These are phyloP conservation scores for Larix kaempferi DNA, from an alignment of 75 land plant species.

Conservation along the genomic window DNA sequence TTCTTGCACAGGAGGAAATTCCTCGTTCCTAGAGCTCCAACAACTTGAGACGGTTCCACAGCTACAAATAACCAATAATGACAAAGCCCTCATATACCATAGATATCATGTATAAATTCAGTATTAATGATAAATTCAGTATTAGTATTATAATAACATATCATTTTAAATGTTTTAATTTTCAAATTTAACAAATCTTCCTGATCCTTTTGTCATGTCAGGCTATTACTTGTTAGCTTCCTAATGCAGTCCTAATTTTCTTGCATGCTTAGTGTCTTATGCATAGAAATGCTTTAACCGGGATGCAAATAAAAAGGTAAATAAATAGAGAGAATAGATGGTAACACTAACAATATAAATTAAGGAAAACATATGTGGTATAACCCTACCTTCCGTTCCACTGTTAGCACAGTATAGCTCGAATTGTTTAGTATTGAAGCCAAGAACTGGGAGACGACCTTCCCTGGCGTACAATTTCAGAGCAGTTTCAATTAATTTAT, in stretches of 20 bases:
- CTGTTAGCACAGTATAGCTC: conserved; percentile 49
- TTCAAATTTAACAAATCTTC: no score
- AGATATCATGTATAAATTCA: not conserved
- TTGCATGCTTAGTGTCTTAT: not conserved
- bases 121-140: not conserved
- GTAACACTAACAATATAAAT: not conserved
- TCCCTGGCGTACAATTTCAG: conserved; percentile 64
- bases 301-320: not conserved
- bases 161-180: no score
- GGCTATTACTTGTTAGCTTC: no score
- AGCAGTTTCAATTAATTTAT: conserved; percentile 42
- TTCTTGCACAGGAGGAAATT: conserved; percentile 62
- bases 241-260: no score
- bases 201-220: no score
- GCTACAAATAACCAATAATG: conserved; percentile 18
- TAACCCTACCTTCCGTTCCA: conserved; percentile 44
- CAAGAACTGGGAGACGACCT: conserved; percentile 65
- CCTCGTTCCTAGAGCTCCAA: conserved; percentile 40
- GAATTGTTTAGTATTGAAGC: conserved; percentile 40
- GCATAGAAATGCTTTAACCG: not conserved
- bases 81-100: not conserved
- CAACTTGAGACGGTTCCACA: conserved; percentile 35
- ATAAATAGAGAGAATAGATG: not conserved
- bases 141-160: not conserved
- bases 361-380: not conserved